Conservation (phyloP, 176 grass and related monocot genomes). For the Dactylis glomerata region DNA sequence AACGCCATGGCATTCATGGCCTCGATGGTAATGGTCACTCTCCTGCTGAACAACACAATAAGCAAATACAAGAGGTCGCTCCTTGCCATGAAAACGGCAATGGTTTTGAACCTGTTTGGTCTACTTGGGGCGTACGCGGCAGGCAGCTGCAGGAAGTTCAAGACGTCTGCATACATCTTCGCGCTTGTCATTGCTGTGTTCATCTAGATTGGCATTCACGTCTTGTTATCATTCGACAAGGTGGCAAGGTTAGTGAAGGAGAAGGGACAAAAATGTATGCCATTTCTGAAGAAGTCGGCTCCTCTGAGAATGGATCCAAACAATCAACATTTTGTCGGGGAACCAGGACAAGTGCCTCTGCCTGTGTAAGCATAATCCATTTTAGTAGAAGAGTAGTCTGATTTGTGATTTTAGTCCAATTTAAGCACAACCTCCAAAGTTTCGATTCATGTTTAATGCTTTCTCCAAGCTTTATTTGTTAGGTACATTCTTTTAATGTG, state of each 20-base stretch:
- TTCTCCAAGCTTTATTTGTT: neutral
- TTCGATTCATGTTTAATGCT: neutral
- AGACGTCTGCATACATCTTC: slow-evolving; percentile 37
- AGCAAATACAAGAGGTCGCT: slow-evolving; percentile 24
- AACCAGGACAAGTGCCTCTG: neutral
- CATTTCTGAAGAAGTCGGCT: neutral
- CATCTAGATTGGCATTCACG: slow-evolving; percentile 37
- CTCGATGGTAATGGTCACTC: slow-evolving; percentile 38
- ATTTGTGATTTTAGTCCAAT: neutral
- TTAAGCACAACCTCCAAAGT: neutral
- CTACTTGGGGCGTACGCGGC: slow-evolving; percentile 42
- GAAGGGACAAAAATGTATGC: slow-evolving; percentile 8
- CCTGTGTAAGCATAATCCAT: neutral
- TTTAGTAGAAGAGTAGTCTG: neutral
- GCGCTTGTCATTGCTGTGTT: slow-evolving; percentile 33
- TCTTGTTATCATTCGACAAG: slow-evolving; percentile 29
- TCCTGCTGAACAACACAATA: slow-evolving; percentile 39
- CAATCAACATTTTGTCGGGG: neutral
- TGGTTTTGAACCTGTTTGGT: slow-evolving; percentile 39
- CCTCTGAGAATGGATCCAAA: neutral
- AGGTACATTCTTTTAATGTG: neutral
- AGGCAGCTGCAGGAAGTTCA: slow-evolving; percentile 35
- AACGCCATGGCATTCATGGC: slow-evolving; percentile 46
- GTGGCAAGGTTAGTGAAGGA: neutral
- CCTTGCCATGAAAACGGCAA: slow-evolving; percentile 29